phyloP scores from a whole-genome alignment of 2,329 filamentous ascomycete species.

The Ophiostoma ips region DNA sequence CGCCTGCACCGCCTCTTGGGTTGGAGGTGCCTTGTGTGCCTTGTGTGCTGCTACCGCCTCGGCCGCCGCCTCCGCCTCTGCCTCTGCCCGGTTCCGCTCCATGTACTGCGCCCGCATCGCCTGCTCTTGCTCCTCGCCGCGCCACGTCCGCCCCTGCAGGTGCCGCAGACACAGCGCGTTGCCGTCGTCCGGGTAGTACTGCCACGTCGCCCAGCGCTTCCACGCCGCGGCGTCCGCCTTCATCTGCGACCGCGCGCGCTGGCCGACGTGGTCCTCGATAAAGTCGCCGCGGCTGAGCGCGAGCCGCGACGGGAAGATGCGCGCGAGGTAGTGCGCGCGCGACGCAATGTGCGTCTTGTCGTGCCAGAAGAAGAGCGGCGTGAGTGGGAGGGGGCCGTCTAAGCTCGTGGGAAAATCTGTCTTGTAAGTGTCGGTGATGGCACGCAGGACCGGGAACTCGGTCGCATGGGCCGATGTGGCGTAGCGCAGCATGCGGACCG shows the following conservation, averaged over 20 bases:
- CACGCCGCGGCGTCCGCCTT: slow-evolving; percentile 35
- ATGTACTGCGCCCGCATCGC: slow-evolving; percentile 10
- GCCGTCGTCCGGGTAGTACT: slow-evolving; percentile 37
- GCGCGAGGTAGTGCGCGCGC: slow-evolving; percentile 32
- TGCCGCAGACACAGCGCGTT: slow-evolving; percentile 32
- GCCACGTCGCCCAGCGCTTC: slow-evolving; percentile 40
- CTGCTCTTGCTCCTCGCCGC: slow-evolving; percentile 23
- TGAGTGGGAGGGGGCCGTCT: slow-evolving; percentile 28
- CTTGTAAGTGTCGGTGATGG: slow-evolving; percentile 28
- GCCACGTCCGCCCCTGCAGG: slow-evolving; percentile 37
- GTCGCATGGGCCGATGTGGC: slow-evolving; percentile 32
- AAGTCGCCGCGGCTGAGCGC: slow-evolving; percentile 38
- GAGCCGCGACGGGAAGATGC: slow-evolving; percentile 35
- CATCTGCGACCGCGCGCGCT: slow-evolving; percentile 41
- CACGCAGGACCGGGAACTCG: slow-evolving; percentile 27
- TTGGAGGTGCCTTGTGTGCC: not conserved
- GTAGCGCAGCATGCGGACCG: slow-evolving; percentile 37
- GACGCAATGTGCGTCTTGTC: slow-evolving; percentile 42
- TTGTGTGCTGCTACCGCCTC: not conserved
- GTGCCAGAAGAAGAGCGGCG: slow-evolving; percentile 45
- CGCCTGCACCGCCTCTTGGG: not conserved
- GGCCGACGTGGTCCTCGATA: slow-evolving; percentile 42
- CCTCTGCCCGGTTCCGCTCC: slow-evolving; percentile 8
- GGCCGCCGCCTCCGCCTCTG: not conserved
- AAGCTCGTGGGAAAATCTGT: slow-evolving; percentile 5